Base-by-base conservation (phyloP, 164 flowering plant species). In the Chloranthus sessilifolius region DNA sequence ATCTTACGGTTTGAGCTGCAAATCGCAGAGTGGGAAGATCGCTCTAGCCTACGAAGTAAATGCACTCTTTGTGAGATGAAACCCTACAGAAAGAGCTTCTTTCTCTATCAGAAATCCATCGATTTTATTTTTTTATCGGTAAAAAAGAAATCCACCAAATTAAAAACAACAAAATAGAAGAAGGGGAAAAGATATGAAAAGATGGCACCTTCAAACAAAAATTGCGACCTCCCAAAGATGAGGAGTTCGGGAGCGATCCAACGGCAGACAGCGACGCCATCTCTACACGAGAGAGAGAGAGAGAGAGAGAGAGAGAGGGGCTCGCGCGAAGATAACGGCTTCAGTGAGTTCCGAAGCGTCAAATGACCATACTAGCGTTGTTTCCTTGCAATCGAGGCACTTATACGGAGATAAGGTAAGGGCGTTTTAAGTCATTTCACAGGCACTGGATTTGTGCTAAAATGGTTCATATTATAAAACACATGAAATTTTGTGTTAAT, bases 281-380 rank as follows among this genome's bases (percentile, higher is more conserved):
- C n/a, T n/a, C n/a, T n/a, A n/a, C n/a, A n/a, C n/a, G 19, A 58
- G 43, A 49, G 50, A 46, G 39, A 42, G 54, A 30, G 43, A 20
- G 52, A 22, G 24, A 43, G 47, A 21, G 50, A 19, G 48, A 43
- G 36, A 50, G 3, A 24, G 27, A 24, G 47, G 14, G 60, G 30
- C 69, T 50, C 65, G 73, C 78, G 72, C 71, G 75, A 65, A 69
- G 77, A 79, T 76, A 74, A 65, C 74, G 61, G 55, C 72, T 72
- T 54, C 7, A 24, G 31, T 9, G 41, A 14, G 17, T 37, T n/a
- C n/a, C n/a, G n/a, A n/a, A n/a, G n/a, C n/a, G n/a, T n/a, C n/a
- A n/a, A n/a, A n/a, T n/a, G n/a, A n/a, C n/a, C n/a, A n/a, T n/a
- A n/a, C n/a, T n/a, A n/a, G n/a, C n/a, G n/a, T n/a, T n/a, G n/a